A percentile compares a stretch with the other conserved stretches of the same genome.
Conservation (phyloP, 768 basidiomycete genomes). For the Infundibulicybe gibba region DNA sequence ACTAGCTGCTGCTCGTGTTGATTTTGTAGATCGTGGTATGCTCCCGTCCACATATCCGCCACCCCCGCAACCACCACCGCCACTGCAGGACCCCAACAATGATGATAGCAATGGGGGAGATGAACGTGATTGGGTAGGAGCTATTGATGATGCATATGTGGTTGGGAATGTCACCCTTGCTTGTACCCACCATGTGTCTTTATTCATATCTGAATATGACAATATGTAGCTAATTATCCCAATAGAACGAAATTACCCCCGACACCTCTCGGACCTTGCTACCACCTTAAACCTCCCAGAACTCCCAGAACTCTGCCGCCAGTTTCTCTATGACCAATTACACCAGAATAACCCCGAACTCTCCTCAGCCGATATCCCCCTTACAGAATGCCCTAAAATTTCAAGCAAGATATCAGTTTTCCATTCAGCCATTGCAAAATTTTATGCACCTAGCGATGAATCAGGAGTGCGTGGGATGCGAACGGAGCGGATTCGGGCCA, state of each 20-base stretch:
- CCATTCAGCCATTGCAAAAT: constrained; percentile 21
- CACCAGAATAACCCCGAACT: background rate
- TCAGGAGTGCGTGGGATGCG: constrained; percentile 21
- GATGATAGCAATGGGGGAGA: background rate
- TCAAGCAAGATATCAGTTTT: constrained; percentile 14
- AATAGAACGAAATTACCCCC: background rate
- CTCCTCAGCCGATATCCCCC: constrained; percentile 1
- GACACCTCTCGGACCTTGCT: background rate
- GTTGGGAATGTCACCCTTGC: background rate
- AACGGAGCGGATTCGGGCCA: constrained; percentile 20
- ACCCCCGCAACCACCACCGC: background rate
- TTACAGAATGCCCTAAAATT: constrained; percentile 9
- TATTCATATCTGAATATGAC: background rate
- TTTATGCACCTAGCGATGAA: constrained; percentile 21
- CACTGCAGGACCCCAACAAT: background rate
- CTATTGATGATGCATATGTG: background rate
- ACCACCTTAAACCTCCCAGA: background rate
- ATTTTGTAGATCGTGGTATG: background rate
- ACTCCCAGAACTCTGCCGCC: background rate
- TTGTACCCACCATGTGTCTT: background rate
- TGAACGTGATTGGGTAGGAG: background rate
- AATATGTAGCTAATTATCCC: background rate
- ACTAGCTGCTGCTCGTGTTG: constrained; percentile 7
- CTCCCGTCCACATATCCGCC: background rate
- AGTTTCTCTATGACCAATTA: constrained; percentile 1